Base-by-base conservation (phyloP, 306 rosid genomes). In the Vicia villosa region DNA sequence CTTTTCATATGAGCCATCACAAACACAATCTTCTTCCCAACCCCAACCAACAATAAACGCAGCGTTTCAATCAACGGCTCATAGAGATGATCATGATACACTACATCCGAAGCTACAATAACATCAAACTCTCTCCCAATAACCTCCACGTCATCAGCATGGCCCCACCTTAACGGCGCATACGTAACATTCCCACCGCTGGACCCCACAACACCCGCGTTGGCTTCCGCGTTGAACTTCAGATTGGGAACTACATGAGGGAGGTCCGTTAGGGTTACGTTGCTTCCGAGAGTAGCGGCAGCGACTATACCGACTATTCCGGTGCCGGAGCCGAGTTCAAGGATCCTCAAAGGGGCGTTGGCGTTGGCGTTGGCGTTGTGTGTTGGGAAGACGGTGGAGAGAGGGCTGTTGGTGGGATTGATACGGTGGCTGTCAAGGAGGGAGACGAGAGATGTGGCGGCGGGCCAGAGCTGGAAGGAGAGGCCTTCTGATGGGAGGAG, bases 401-500 rank as follows among this genome's bases (percentile, higher is more conserved):
- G 89, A 15, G 97, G 97, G 63, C 88, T 83, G 1, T 38, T 41
- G 70, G 41, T 13, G 10, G 96, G 86, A 59, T 85, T 38, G 15
- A 63, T 15, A 37, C 92, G 84, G 81, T 79, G 77, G 55, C 21
- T 50, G 67, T 94, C 97, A 28, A 94, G 92, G 77, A 94, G 96
- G 16, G 88, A 78, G 76, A 94, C 90, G 62, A 94, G 85, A 4
- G 96, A 22, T 54, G 89, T 90, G 70, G 99, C 99, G 1, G 97
- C 96, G 4, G 97, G 97, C 99, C 99, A 91, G 72, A 94, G 95
- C 89, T 94, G 96, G 79, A 94, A 94, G 63, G 97, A 80, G 68
- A 94, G 76, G 21, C 99, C 97, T 66, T 88, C 85, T 3, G 96
- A 88, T 7, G 92, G 97, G 52, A 94, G 86, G 71, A 86, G 92